phyloP scores from a whole-genome alignment of 2,329 filamentous ascomycete genomes.

The Akanthomyces dipterigenus region DNA sequence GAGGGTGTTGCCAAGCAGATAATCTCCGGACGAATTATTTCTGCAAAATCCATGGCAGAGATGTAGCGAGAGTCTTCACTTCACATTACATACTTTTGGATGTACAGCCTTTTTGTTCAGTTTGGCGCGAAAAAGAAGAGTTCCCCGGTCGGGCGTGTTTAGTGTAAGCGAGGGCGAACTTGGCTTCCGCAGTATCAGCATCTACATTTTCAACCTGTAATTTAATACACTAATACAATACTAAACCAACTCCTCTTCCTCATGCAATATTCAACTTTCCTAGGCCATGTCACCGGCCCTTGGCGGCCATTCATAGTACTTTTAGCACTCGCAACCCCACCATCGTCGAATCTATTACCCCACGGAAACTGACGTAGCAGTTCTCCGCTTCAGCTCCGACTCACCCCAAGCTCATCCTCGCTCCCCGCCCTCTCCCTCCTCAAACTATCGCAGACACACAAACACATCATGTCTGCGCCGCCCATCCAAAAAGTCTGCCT shows the following conservation, averaged over 20 bases:
- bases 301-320: not conserved
- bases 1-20: not conserved
- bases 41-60: not conserved
- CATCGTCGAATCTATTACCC: conserved; percentile 5
- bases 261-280: too few species aligned
- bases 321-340: not conserved
- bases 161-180: not conserved
- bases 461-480: conserved; percentile 2
- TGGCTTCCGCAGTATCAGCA: not conserved
- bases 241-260: not conserved
- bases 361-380: conserved; percentile 8
- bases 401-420: not conserved
- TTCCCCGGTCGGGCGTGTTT: not conserved
- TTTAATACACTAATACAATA: not conserved
- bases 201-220: not conserved
- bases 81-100: not conserved
- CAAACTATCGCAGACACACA: not conserved
- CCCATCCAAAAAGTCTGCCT: conserved; percentile 27
- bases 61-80: not conserved
- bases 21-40: not conserved
- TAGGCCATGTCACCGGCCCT: not conserved
- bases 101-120: not conserved
- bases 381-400: not conserved
- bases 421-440: not conserved
- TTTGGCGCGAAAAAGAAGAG: not conserved